Evolutionary conservation across 1,284 basidiomycete species (phyloP).

Genomic region (Austroboletus rostrupii): DNA sequence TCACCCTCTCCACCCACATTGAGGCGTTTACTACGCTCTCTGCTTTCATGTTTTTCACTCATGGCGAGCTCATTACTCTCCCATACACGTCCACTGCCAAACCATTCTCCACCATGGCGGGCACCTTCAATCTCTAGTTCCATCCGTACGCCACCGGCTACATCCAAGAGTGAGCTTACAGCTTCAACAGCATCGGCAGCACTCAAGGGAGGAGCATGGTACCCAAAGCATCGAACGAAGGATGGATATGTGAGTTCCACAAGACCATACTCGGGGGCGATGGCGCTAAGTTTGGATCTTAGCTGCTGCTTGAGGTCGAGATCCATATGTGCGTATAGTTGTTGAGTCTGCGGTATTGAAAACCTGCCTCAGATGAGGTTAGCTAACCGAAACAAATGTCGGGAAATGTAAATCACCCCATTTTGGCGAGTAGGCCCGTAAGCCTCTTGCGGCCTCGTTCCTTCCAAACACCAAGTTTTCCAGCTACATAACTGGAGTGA

Average conservation of each 20-base stretch:
- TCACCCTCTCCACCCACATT: slow-evolving; percentile 26
- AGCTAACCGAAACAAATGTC: slow-evolving; percentile 8
- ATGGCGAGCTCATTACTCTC: slow-evolving; percentile 38
- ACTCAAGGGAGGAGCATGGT: slow-evolving; percentile 80
- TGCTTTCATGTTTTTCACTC: slow-evolving; percentile 41
- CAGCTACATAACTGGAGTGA: slow-evolving; percentile 94
- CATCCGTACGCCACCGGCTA: slow-evolving; percentile 84
- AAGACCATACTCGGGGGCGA: slow-evolving; percentile 96
- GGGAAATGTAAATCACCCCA: slow-evolving; percentile 70
- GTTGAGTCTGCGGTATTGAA: slow-evolving; percentile 90
- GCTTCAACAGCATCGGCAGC: slow-evolving; percentile 95
- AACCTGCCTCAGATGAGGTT: slow-evolving; percentile 51
- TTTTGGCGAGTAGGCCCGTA: slow-evolving; percentile 93
- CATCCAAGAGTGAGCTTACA: slow-evolving; percentile 82
- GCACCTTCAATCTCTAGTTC: slow-evolving; percentile 86
- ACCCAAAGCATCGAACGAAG: slow-evolving; percentile 89
- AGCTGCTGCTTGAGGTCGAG: slow-evolving; percentile 87
- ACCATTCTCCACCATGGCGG: slow-evolving; percentile 87
- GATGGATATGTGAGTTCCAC: slow-evolving; percentile 92
- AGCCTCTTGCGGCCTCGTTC: slow-evolving; percentile 87
- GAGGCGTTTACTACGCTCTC: slow-evolving; percentile 32
- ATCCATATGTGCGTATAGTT: slow-evolving; percentile 95
- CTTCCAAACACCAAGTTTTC: slow-evolving; percentile 94
- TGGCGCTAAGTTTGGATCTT: slow-evolving; percentile 78
- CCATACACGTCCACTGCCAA: slow-evolving; percentile 72